phyloP scores from a whole-genome alignment of 1,284 basidiomycete genomes.

The Chiua sp. region DNA sequence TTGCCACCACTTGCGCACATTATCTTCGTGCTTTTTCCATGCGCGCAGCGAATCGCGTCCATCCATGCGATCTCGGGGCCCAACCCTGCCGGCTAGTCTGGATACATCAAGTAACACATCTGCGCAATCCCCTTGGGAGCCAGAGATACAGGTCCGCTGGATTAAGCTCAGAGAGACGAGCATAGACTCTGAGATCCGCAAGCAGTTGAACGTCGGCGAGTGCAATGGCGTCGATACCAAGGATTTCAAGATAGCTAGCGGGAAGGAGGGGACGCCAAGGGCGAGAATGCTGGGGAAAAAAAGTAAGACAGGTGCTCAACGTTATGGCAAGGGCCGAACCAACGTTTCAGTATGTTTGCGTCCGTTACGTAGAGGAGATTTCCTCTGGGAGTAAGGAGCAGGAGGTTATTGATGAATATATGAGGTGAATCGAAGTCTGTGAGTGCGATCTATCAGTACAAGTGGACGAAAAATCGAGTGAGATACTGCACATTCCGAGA shows the following conservation, averaged over 20 bases:
- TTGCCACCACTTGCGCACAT: neutral
- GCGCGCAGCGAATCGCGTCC: constrained; percentile 48
- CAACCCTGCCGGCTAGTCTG: constrained; percentile 63
- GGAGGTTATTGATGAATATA: constrained; percentile 65
- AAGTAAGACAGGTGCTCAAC: constrained; percentile 80
- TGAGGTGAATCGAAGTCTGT: constrained; percentile 66
- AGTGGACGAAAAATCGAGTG: neutral
- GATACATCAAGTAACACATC: constrained; percentile 69
- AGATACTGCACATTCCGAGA: constrained; percentile 61
- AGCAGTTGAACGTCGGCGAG: constrained; percentile 44
- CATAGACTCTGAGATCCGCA: constrained; percentile 40
- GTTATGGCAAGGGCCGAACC: constrained; percentile 47
- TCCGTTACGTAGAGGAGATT: constrained; percentile 76
- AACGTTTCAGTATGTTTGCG: constrained; percentile 31
- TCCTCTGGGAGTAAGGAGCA: constrained; percentile 69
- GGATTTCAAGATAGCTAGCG: constrained; percentile 49
- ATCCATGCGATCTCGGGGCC: constrained; percentile 63
- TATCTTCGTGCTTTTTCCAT: constrained; percentile 50
- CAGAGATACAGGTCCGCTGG: constrained; percentile 61
- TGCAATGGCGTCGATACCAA: constrained; percentile 47
- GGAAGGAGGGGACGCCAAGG: constrained; percentile 67
- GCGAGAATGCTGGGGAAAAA: constrained; percentile 79
- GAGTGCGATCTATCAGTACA: neutral
- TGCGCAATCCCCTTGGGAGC: constrained; percentile 73
- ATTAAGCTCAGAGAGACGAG: constrained; percentile 43